These are phyloP conservation scores for Nitzschia inconspicua DNA, from an alignment of 108 stramenopile genomes.

Conservation along the genomic window DNA sequence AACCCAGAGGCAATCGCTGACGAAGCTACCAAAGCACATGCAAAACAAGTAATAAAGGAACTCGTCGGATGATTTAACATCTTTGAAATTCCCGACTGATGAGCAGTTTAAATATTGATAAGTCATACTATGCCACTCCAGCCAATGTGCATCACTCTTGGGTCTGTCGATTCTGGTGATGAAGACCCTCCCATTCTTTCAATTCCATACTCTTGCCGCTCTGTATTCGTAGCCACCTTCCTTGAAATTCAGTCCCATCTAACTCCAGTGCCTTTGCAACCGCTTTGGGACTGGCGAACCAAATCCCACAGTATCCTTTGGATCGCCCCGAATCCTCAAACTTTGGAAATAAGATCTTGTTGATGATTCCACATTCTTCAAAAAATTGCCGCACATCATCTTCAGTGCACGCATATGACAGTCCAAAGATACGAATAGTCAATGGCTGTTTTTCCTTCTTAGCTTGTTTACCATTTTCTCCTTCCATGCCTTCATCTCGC, in stretches of 20 bases:
- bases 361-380: constrained; percentile 34
- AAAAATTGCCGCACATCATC: constrained; percentile 60
- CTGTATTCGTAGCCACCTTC: constrained; percentile 63
- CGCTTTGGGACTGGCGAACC: constrained; percentile 68
- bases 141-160: no score
- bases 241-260: constrained; percentile 57
- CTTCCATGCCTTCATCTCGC: background rate
- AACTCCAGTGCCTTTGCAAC: constrained; percentile 51
- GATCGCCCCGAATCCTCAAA: constrained; percentile 74
- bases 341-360: constrained; percentile 57
- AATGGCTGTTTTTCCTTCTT: constrained; percentile 51
- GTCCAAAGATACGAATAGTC: constrained; percentile 73
- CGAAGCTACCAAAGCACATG: no score
- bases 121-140: no score
- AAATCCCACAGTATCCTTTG: constrained; percentile 78
- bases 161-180: no score
- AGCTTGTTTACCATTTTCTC: background rate
- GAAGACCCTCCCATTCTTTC: constrained; percentile 51
- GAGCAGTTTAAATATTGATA: no score
- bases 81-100: no score
- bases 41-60: no score
- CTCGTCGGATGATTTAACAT: no score
- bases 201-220: constrained; percentile 66
- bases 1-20: no score
- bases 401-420: constrained; percentile 71